phyloP scores from a whole-genome alignment of 495 filamentous ascomycete genomes.

The Hypoxylon crocopeplum region DNA sequence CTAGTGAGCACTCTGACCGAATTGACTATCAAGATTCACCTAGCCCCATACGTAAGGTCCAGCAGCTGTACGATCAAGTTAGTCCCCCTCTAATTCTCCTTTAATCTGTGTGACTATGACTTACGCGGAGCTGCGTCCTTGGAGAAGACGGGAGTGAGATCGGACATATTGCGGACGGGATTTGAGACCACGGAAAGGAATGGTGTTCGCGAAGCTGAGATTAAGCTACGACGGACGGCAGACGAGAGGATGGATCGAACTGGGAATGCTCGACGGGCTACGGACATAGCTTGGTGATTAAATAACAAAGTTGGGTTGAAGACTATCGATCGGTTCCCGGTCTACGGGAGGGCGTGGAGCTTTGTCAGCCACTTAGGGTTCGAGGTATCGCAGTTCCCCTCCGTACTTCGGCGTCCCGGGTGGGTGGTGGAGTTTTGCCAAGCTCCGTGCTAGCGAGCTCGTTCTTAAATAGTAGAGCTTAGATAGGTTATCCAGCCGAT shows the following conservation, averaged over 20 bases:
- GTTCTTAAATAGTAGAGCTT: background rate
- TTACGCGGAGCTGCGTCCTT: slow-evolving; percentile 60
- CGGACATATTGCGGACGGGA: slow-evolving; percentile 50
- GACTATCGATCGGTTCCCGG: background rate
- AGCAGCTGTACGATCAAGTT: slow-evolving; percentile 47
- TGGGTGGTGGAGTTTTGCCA: too few relatives aligned
- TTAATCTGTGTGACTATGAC: slow-evolving; percentile 24
- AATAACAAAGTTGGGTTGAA: slow-evolving; percentile 4
- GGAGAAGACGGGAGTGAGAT: slow-evolving; percentile 56
- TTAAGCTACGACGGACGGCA: slow-evolving; percentile 22
- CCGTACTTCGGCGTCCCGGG: slow-evolving; percentile 27
- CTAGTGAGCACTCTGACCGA: slow-evolving; percentile 20
- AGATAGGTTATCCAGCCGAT: too few relatives aligned
- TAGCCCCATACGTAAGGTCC: slow-evolving; percentile 61
- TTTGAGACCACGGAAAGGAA: slow-evolving; percentile 18
- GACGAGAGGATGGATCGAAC: slow-evolving; percentile 24
- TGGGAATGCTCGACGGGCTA: slow-evolving; percentile 23
- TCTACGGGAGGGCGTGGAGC: slow-evolving; percentile 15
- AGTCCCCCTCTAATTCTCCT: slow-evolving; percentile 8
- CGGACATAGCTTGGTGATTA: slow-evolving; percentile 24
- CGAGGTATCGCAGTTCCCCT: too few relatives aligned
- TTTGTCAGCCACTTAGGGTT: slow-evolving; percentile 29
- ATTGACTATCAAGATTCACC: background rate
- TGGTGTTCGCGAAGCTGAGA: slow-evolving; percentile 21
- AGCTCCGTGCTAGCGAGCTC: too few relatives aligned